Evolutionary conservation across 2,329 filamentous ascomycete genomes (phyloP).

Genomic region (Ceratocystis eucalypticola): DNA sequence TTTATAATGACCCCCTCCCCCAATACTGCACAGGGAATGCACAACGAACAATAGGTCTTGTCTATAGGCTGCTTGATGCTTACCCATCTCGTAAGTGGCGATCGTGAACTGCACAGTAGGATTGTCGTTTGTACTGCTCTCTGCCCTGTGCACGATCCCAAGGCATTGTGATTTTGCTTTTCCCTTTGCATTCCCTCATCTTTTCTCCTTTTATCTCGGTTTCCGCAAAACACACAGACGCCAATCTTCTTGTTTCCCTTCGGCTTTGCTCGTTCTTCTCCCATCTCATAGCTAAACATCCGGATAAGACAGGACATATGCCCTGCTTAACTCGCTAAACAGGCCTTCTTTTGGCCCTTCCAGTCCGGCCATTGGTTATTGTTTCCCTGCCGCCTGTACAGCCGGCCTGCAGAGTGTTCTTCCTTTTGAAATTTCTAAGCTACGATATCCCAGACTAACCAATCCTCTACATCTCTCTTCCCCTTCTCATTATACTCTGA

Average conservation of each 20-base stretch:
- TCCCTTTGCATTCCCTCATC: neutral
- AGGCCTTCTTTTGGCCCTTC: neutral
- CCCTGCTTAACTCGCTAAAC: neutral
- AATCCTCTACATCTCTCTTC: neutral
- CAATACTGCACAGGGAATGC: no score
- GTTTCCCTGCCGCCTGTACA: neutral
- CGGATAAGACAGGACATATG: neutral
- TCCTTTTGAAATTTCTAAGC: neutral
- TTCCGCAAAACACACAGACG: neutral
- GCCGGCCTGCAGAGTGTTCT: neutral
- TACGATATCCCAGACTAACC: neutral
- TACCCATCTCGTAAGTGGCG: slow-evolving; percentile 6
- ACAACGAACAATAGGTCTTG: neutral
- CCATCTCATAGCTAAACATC: neutral
- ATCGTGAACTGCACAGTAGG: slow-evolving; percentile 1
- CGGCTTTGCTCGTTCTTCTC: neutral
- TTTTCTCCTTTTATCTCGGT: neutral
- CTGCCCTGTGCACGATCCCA: neutral
- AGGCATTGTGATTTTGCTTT: neutral
- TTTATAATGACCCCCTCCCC: neutral
- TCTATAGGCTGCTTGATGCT: neutral
- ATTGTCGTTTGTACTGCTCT: neutral
- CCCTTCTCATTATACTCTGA: neutral
- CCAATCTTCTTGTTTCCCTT: neutral
- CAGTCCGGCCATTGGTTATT: neutral